Percentiles rank a stretch among this genome's conserved stretches.
These are phyloP conservation scores for Rhizopogon vinicolor DNA, from an alignment of 768 basidiomycete species.

Conservation along the genomic window DNA sequence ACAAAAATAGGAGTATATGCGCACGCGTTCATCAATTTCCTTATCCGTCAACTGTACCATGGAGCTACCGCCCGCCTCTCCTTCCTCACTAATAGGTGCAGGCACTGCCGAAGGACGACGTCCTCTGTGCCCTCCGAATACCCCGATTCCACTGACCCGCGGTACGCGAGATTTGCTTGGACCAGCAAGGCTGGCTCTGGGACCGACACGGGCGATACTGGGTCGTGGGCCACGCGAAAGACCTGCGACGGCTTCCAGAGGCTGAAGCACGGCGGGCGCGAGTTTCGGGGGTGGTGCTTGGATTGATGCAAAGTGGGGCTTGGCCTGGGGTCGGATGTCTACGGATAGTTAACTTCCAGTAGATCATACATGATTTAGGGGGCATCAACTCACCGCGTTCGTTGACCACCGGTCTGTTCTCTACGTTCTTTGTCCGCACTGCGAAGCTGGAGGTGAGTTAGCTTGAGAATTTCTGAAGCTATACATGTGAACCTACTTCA, in stretches of 20 bases:
- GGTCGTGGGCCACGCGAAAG: slow-evolving; percentile 23
- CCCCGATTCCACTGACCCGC: slow-evolving; percentile 25
- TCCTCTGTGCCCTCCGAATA: slow-evolving; percentile 7
- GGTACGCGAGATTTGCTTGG: slow-evolving; percentile 23
- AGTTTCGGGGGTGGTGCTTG: slow-evolving; percentile 42
- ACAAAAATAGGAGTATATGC: slow-evolving; percentile 12
- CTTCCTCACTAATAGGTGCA: slow-evolving; percentile 9
- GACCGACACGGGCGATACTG: background rate
- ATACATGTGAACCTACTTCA: slow-evolving; percentile 54
- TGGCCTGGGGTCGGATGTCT: slow-evolving; percentile 58
- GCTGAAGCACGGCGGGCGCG: slow-evolving; percentile 42
- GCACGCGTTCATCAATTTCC: slow-evolving; percentile 73
- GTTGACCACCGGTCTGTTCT: slow-evolving; percentile 77
- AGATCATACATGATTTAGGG: background rate
- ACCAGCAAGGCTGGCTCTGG: slow-evolving; percentile 1
- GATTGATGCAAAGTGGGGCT: slow-evolving; percentile 63
- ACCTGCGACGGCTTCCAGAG: slow-evolving; percentile 19
- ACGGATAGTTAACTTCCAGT: background rate
- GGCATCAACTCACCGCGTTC: slow-evolving; percentile 53
- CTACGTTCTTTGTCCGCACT: slow-evolving; percentile 78
- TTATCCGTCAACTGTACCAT: slow-evolving; percentile 46
- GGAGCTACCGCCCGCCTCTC: slow-evolving; percentile 7
- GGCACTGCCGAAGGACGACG: slow-evolving; percentile 14
- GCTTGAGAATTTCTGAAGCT: background rate
- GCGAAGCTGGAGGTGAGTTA: slow-evolving; percentile 53